Evolutionary conservation across 805 yeast genomes (phyloP).

Genomic region (Yarrowia yakushimensis): DNA sequence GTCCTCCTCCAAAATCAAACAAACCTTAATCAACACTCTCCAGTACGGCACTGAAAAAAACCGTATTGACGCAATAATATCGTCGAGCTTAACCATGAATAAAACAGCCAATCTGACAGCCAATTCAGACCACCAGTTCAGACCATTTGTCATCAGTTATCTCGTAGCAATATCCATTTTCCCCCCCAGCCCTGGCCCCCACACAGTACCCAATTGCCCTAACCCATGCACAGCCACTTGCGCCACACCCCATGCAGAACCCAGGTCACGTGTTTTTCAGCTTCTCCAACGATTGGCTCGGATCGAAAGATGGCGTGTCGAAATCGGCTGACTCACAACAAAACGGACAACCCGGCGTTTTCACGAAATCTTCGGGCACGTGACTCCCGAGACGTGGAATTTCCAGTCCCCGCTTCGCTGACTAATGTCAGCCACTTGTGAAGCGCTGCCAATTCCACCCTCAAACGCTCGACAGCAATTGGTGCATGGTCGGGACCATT

Average conservation of each 20-base stretch:
- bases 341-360: not conserved
- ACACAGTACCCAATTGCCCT: not conserved
- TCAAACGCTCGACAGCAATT: constrained; percentile 9
- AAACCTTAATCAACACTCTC: too few relatives aligned
- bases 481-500: constrained; percentile 7
- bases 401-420: not conserved
- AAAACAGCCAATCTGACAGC: not conserved
- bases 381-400: not conserved
- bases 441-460: not conserved
- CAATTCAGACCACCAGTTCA: too few relatives aligned
- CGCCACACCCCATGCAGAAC: not conserved
- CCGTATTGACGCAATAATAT: not conserved
- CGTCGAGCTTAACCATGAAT: not conserved
- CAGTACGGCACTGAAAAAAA: too few relatives aligned
- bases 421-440: not conserved
- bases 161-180: too few relatives aligned
- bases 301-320: not conserved
- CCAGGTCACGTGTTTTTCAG: constrained; percentile 5
- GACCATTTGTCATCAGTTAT: too few relatives aligned
- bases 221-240: not conserved
- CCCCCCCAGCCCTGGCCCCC: too few relatives aligned
- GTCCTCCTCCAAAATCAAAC: not conserved
- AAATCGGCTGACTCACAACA: not conserved
- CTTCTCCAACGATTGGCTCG: not conserved
- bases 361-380: not conserved